Conservation (phyloP, 192 early-diverging fungal genomes). For the Coemansia sp. region DNA sequence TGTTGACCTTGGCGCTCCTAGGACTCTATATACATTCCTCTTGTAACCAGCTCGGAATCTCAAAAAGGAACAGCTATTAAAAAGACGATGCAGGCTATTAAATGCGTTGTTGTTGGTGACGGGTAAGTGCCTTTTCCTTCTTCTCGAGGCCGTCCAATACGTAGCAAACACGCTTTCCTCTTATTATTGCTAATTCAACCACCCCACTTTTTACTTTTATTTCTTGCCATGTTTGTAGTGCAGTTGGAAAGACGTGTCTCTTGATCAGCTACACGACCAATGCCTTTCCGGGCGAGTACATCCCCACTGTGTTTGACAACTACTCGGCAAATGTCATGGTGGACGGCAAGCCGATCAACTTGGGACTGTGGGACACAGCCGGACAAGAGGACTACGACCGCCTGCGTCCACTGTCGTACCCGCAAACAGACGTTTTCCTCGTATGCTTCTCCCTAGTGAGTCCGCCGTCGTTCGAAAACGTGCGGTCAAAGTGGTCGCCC, state of each 20-base stretch:
- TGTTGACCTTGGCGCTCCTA: conserved; percentile 58
- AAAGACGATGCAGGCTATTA: conserved; percentile 79
- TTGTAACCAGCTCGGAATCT: conserved; percentile 5
- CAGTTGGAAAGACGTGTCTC: conserved; percentile 95
- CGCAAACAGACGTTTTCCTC: conserved; percentile 98
- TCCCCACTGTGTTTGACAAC: conserved; percentile 99
- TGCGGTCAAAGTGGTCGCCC: conserved; percentile 97
- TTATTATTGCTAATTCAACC: background rate
- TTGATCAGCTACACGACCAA: conserved; percentile 99
- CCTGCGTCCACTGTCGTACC: conserved; percentile 95
- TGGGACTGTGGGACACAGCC: conserved; percentile 98
- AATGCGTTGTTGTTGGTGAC: conserved; percentile 87
- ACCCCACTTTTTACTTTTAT: background rate
- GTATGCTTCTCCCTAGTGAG: conserved; percentile 97
- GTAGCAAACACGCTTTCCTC: background rate
- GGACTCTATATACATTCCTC: background rate
- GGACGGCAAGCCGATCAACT: conserved; percentile 97
- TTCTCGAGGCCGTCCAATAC: background rate
- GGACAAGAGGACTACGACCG: conserved; percentile 99
- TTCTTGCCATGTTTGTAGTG: conserved; percentile 58
- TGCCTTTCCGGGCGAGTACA: conserved; percentile 99
- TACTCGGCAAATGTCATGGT: conserved; percentile 99
- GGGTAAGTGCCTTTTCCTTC: conserved; percentile 60
- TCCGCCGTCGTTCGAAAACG: conserved; percentile 97
- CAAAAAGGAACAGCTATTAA: conserved; percentile 4